These are phyloP conservation scores for Hippophae rhamnoides DNA, from an alignment of 306 rosid genomes.

Conservation along the genomic window DNA sequence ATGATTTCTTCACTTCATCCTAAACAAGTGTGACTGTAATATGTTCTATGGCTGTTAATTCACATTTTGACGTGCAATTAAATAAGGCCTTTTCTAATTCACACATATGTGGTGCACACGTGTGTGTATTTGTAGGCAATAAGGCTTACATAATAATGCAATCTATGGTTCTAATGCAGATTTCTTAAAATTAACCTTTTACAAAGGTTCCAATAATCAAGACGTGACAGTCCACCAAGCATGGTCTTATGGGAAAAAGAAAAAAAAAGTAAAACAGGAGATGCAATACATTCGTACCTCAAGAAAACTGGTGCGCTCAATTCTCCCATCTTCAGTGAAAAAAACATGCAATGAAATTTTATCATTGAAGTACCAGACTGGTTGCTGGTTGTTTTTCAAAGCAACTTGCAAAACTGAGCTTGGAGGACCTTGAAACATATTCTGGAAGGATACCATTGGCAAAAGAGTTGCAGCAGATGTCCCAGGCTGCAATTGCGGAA, in stretches of 20 bases:
- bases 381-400: constrained; percentile 82
- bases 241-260: too few relatives aligned
- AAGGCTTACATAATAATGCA: not conserved
- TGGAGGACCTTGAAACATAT: constrained; percentile 95
- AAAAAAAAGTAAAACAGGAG: not conserved
- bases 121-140: too few relatives aligned
- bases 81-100: too few relatives aligned
- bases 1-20: too few relatives aligned
- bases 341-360: constrained; percentile 58
- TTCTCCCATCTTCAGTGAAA: constrained; percentile 88
- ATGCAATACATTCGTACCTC: constrained; percentile 46
- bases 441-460: constrained; percentile 91
- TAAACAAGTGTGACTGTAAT: too few relatives aligned
- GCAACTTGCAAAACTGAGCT: constrained; percentile 87
- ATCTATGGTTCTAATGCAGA: too few relatives aligned
- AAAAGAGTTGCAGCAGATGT: constrained; percentile 53
- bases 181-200: not conserved
- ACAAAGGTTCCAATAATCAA: not conserved
- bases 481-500: constrained; percentile 81
- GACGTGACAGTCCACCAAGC: not conserved
- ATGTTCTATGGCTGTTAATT: too few relatives aligned
- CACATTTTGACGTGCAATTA: too few relatives aligned
- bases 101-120: too few relatives aligned
- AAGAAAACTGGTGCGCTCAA: constrained; percentile 84
- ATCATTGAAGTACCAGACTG: constrained; percentile 90